Base-by-base conservation (phyloP, 2,329 filamentous ascomycete genomes). In the Xylaria sp. region DNA sequence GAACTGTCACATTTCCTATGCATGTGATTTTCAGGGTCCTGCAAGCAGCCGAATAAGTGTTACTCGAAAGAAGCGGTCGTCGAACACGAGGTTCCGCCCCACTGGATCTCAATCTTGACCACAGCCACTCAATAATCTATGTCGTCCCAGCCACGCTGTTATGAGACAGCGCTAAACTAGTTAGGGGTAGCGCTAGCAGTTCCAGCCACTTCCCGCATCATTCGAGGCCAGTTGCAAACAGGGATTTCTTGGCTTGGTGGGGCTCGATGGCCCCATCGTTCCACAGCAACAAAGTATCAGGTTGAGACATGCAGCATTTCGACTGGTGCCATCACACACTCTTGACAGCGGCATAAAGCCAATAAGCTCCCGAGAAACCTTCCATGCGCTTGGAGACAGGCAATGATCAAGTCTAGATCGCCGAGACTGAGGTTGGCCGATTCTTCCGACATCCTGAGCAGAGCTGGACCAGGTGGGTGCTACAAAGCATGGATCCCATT, bases 21-120 rank as follows among this genome's bases (percentile, higher is more conserved):
- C 57, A 60, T 46, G 57, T 66, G 64, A 62, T 67, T 57, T 58
- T 63, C 65, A 63, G 65, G 65, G 59, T 63, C 59, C 65, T 67
- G 53, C 36, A 33, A 10, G 33, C 33, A 7, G 26, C 20, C 51
- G 40, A 54, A 13, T 36, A 23, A 28, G 17, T n/a, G 4, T 36
- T 9, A 5, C 31, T 36, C 31, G 15, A 33, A 9, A 23, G 31
- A 54, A 54, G 51, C 51, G 51, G 51, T 36, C 31, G 13, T 54
- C 51, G 31, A 54, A 54, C 31, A 54, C 51, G 53, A 66, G 49
- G 28, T 59, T 42, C 59, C 44, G 36, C 44, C 46, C 59, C 36
- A 59, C 59, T 13, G 54, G 38, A 20, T 63, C 38, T 40, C 64
- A 51, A 3, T 36, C 15, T 54, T 15, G 49, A 56, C 17, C 65